These are phyloP conservation scores for Tulasnella calospora DNA, from an alignment of 768 basidiomycete species.

Conservation along the genomic window DNA sequence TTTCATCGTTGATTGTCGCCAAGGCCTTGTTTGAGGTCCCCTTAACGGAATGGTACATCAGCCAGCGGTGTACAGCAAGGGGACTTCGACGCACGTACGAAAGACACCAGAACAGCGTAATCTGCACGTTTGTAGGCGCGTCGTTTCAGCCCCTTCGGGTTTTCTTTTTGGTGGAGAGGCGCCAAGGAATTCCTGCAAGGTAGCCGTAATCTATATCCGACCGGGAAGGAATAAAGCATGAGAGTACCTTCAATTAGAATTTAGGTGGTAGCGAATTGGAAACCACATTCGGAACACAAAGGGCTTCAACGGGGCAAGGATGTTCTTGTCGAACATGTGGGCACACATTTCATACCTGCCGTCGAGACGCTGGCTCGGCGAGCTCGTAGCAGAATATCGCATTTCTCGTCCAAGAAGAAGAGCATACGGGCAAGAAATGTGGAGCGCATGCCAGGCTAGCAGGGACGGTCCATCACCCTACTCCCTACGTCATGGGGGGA, in stretches of 20 bases:
- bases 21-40: slow-evolving; percentile 93
- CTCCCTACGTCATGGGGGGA: no score
- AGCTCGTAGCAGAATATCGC: no score
- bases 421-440: no score
- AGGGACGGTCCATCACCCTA: no score
- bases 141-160: slow-evolving; percentile 65
- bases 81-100: slow-evolving; percentile 57
- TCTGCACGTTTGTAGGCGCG: slow-evolving; percentile 84
- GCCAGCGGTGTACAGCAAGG: not conserved
- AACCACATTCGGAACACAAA: slow-evolving; percentile 76
- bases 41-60: slow-evolving; percentile 40
- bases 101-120: slow-evolving; percentile 90
- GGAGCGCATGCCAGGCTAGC: no score
- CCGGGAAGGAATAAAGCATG: not conserved
- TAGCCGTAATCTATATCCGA: not conserved
- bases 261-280: no score
- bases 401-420: no score
- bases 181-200: slow-evolving; percentile 44
- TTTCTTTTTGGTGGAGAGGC: slow-evolving; percentile 42
- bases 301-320: slow-evolving; percentile 66
- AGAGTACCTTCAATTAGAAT: no score
- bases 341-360: slow-evolving; percentile 93
- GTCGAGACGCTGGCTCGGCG: no score
- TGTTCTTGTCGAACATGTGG: slow-evolving; percentile 96
- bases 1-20: slow-evolving; percentile 74